Conservation (phyloP, 2,329 filamentous ascomycete genomes). For the Monosporascus cannonballus region DNA sequence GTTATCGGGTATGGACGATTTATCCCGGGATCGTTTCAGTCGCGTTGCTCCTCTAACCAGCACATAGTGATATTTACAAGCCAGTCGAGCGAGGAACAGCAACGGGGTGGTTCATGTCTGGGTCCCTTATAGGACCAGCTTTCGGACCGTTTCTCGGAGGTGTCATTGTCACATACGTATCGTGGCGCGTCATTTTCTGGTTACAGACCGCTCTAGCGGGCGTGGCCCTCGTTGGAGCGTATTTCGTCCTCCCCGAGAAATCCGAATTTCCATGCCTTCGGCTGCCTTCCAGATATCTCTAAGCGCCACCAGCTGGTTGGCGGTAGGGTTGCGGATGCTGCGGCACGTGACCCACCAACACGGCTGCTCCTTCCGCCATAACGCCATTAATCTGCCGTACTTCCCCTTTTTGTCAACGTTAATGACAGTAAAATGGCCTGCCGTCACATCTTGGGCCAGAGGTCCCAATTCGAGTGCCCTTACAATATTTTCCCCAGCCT, state of each 20-base stretch:
- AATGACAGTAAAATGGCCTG: no score
- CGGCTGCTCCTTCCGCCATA: no score
- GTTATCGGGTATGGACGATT: constrained; percentile 54
- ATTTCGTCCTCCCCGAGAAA: constrained; percentile 64
- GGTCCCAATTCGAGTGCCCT: no score
- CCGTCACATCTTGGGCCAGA: no score
- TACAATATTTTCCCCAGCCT: no score
- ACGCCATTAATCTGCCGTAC: no score
- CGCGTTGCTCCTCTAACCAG: constrained; percentile 5
- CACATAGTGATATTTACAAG: constrained; percentile 51
- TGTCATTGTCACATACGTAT: constrained; percentile 67
- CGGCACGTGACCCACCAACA: no score
- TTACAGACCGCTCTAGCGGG: constrained; percentile 65
- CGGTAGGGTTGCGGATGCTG: no score
- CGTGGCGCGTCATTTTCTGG: constrained; percentile 74
- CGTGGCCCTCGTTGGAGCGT: constrained; percentile 50
- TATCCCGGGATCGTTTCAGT: constrained; percentile 17
- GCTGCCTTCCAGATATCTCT: no score
- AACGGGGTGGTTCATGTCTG: constrained; percentile 66
- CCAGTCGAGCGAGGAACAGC: constrained; percentile 66
- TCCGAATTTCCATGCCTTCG: no score
- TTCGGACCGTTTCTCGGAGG: constrained; percentile 67
- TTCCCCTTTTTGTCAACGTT: no score
- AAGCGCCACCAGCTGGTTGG: no score
- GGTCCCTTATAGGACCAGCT: constrained; percentile 65